Conservation (phyloP, 2,329 filamentous ascomycete genomes). For the Aspergillus puulaauensis region DNA sequence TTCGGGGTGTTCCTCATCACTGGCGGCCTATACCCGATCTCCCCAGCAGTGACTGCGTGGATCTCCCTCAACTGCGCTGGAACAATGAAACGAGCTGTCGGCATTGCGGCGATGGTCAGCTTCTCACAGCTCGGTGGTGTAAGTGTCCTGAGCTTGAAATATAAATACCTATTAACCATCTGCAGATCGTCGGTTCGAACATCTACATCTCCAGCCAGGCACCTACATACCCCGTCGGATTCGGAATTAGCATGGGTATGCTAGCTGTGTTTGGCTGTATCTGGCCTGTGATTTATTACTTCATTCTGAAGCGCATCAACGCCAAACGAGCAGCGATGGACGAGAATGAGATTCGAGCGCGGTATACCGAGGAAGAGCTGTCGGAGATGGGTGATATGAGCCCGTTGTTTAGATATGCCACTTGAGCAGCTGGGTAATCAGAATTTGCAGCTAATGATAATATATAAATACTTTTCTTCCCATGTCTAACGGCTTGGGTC, state of each 20-base stretch:
- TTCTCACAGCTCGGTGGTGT: slow-evolving; percentile 4
- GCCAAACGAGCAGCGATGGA: background rate
- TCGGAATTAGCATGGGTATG: slow-evolving; percentile 36
- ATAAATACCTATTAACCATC: background rate
- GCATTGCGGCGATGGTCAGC: slow-evolving; percentile 41
- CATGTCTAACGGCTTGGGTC: no score
- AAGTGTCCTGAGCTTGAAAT: background rate
- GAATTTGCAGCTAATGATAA: no score
- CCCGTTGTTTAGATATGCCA: slow-evolving; percentile 5
- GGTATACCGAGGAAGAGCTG: slow-evolving; percentile 6
- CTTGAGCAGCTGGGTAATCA: background rate
- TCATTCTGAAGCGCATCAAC: background rate
- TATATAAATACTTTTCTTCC: no score
- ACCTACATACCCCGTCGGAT: background rate
- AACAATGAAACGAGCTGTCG: slow-evolving; percentile 43
- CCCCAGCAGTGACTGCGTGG: slow-evolving; percentile 45
- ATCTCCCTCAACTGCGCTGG: background rate
- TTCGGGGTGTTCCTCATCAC: slow-evolving; percentile 48
- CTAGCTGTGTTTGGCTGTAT: slow-evolving; percentile 30
- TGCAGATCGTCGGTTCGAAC: slow-evolving; percentile 1
- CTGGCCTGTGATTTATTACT: background rate
- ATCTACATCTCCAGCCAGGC: slow-evolving; percentile 4
- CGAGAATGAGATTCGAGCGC: slow-evolving; percentile 1
- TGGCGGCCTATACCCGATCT: slow-evolving; percentile 46
- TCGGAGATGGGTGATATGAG: slow-evolving; percentile 5